Base-by-base conservation (phyloP, 495 filamentous ascomycete species). In the Stereocaulon alpinum region DNA sequence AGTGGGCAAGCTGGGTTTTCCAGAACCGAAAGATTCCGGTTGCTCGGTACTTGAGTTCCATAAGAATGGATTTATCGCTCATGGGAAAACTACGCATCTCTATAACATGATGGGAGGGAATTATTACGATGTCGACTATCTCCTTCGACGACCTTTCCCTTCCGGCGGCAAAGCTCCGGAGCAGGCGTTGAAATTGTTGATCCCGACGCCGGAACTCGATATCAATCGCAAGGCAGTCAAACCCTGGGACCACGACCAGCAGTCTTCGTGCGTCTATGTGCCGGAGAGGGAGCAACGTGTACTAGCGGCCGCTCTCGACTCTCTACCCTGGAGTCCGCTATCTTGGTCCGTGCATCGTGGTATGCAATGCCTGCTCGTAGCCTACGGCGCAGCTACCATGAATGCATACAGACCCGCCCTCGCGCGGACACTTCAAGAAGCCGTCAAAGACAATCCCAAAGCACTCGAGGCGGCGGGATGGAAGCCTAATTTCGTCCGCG, bases 311-410 rank as follows among this genome's bases (percentile, higher is more conserved):
- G 63, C 66, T 2, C 59, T 73, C 5, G 71, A 73, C 51, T 56
- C 59, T 49, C 61, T 72, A 10, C 71, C 71, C 20, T 73, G 70
- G 71, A 64, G 63, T 6, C 56, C 58, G 30, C 49, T 72, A 17
- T 67, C 67, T 11, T 73, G 71, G 71, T 72, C 70, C 59, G 18
- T 67, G 53, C 71, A 72, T 63, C 69, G 71, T 17, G 70, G 71
- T 1, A 53, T 73, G 43, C 66, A 64, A 3, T 66, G 69, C 60
- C 14, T 73, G 11, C 62, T 73, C 0, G 57, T 70, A 15, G 66
- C 70, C 29, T 71, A 67, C 56, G 66, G 57, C 0, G 63, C 66
- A 44, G 45, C 56, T 1, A 57, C 61, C 1, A 72, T 72, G 70
- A 61, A 72, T 44, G 24, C 17, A 32, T 65, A 63, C 42, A 67